Evolutionary conservation across 2,329 filamentous ascomycete species (phyloP).

Genomic region (Penicillium sp.): DNA sequence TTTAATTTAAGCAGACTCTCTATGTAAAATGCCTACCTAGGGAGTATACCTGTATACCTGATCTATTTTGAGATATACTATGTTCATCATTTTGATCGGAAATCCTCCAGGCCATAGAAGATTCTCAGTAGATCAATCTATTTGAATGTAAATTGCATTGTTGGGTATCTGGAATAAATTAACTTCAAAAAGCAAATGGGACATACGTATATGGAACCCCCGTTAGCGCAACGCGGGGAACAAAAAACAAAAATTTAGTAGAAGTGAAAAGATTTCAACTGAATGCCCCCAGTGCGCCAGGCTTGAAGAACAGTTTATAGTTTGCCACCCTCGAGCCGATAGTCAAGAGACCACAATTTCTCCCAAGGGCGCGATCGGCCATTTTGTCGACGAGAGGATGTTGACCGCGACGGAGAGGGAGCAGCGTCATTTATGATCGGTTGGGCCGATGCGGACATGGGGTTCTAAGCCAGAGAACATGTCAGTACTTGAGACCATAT

Average conservation of each 20-base stretch:
- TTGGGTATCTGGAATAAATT: constrained; percentile 22
- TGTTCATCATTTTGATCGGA: not conserved
- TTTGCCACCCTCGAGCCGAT: constrained; percentile 35
- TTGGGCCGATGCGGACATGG: constrained; percentile 1
- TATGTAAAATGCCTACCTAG: not conserved
- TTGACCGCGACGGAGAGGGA: constrained; percentile 29
- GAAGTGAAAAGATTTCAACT: constrained; percentile 1
- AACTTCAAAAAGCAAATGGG: constrained; percentile 5
- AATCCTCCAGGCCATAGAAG: not conserved
- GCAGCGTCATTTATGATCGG: constrained; percentile 6
- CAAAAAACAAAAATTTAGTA: not conserved
- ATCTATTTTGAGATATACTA: not conserved
- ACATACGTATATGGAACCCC: not conserved
- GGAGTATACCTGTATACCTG: not conserved
- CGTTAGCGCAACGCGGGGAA: not conserved
- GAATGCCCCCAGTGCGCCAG: not conserved
- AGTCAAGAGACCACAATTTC: constrained; percentile 46
- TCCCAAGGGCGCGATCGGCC: constrained; percentile 40
- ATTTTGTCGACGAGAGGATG: constrained; percentile 22
- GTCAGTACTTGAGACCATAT: constrained; percentile 1
- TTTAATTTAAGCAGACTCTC: not conserved
- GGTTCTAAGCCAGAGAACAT: not conserved
- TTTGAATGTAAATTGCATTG: constrained; percentile 10
- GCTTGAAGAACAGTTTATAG: constrained; percentile 7
- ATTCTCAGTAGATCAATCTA: not conserved